Conservation (phyloP, 169 alveolate genomes). For the Cryptosporidium sp. region DNA sequence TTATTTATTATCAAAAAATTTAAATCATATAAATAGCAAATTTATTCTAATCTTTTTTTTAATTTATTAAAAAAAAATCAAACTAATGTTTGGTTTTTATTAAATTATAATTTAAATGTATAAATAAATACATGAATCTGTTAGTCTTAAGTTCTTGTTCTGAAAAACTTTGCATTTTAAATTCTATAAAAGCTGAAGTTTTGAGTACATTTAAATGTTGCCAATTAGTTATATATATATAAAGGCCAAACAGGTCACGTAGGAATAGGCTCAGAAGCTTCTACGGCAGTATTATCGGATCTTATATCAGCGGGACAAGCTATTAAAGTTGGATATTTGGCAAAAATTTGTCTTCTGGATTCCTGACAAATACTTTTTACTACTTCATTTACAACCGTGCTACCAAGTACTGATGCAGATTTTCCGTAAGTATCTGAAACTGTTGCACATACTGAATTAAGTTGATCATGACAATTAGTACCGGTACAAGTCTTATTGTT, state of each 20-base stretch:
- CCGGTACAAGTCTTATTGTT: conserved; percentile 17
- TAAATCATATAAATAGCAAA: neutral
- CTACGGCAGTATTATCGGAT: conserved; percentile 27
- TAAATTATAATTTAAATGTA: neutral
- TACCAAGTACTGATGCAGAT: conserved; percentile 33
- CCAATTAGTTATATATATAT: neutral
- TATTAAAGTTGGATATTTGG: conserved; percentile 5
- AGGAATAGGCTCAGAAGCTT: conserved; percentile 49
- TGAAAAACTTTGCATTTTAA: neutral
- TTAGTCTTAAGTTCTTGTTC: neutral
- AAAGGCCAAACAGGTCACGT: neutral
- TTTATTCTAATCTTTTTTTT: neutral
- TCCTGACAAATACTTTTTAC: conserved; percentile 56
- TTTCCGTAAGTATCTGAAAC: neutral
- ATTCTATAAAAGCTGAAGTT: neutral
- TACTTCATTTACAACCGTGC: neutral
- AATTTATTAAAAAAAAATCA: neutral
- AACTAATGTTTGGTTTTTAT: neutral
- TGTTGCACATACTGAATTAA: conserved; percentile 10
- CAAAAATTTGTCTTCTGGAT: conserved; percentile 40
- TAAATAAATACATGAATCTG: neutral
- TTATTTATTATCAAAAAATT: conserved; percentile 26
- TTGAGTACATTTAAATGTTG: too few relatives aligned
- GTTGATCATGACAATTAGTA: conserved; percentile 23
- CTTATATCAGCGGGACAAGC: conserved; percentile 64